Percentiles rank a stretch among this genome's conserved stretches.
Evolutionary conservation across 139 green algal genomes (phyloP).

Genomic region (Micractinium conductrix): DNA sequence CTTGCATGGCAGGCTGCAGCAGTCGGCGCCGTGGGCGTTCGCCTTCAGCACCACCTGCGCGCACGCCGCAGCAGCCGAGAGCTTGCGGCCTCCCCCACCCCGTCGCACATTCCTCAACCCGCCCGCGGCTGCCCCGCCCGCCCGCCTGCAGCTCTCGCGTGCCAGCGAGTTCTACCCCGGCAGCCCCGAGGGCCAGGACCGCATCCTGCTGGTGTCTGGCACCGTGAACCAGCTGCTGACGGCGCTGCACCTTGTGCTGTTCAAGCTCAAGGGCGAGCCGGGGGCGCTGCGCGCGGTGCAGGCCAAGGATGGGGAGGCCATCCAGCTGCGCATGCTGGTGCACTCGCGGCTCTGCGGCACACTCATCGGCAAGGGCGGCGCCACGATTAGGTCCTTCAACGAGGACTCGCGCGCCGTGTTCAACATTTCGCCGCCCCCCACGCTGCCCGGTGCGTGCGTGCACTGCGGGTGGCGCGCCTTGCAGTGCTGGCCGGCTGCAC

Average conservation of each 20-base stretch:
- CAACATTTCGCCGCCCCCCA: slow-evolving; percentile 66
- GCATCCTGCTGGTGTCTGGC: slow-evolving; percentile 80
- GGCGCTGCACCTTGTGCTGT: slow-evolving; percentile 83
- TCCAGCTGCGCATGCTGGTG: slow-evolving; percentile 75
- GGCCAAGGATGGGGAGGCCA: slow-evolving; percentile 22
- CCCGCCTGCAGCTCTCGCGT: slow-evolving; percentile 45
- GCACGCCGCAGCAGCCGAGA: too few species aligned
- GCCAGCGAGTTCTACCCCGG: slow-evolving; percentile 67
- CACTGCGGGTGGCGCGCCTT: too few species aligned
- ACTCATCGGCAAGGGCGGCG: slow-evolving; percentile 84
- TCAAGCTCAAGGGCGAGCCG: slow-evolving; percentile 64
- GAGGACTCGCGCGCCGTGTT: slow-evolving; percentile 79
- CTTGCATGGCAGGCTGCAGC: too few species aligned
- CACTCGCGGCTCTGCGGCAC: slow-evolving; percentile 77
- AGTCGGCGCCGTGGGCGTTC: too few species aligned
- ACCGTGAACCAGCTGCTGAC: slow-evolving; percentile 74
- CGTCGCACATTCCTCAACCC: neutral
- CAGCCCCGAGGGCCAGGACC: slow-evolving; percentile 57
- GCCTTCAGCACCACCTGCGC: too few species aligned
- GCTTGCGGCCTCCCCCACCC: too few species aligned
- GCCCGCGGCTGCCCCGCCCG: neutral
- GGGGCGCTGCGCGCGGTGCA: slow-evolving; percentile 26
- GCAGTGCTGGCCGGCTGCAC: too few species aligned
- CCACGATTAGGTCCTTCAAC: slow-evolving; percentile 79
- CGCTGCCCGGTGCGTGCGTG: slow-evolving; percentile 1